Evolutionary conservation across 1,139 yeast species (phyloP).

Genomic region (Nakaseomyces glabratus): DNA sequence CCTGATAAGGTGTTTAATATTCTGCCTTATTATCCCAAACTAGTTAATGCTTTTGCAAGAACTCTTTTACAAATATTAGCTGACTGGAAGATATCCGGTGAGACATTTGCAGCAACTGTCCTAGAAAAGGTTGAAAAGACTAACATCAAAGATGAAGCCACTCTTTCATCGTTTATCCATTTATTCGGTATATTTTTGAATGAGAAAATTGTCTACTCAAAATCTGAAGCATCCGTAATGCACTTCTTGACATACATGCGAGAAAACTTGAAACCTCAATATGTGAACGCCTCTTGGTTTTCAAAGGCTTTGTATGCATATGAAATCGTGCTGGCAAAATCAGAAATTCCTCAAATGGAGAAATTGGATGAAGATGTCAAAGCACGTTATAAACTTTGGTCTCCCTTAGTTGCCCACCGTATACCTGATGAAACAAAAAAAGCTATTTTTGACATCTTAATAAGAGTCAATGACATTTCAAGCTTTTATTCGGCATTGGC

Average conservation of each 20-base stretch:
- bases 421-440: slow-evolving; percentile 32
- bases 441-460: slow-evolving; percentile 38
- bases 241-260: slow-evolving; percentile 36
- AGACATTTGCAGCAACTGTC: slow-evolving; percentile 30
- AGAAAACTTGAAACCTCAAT: slow-evolving; percentile 33
- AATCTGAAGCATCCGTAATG: slow-evolving; percentile 28
- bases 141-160: slow-evolving; percentile 25
- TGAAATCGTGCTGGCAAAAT: slow-evolving; percentile 41
- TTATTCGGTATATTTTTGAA: slow-evolving; percentile 41
- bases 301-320: slow-evolving; percentile 42
- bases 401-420: slow-evolving; percentile 20
- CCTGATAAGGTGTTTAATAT: slow-evolving; percentile 43
- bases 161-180: slow-evolving; percentile 39
- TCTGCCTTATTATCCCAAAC: slow-evolving; percentile 43
- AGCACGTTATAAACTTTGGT: slow-evolving; percentile 18
- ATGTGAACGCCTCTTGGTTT: slow-evolving; percentile 42
- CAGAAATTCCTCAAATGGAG: slow-evolving; percentile 36
- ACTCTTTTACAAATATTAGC: slow-evolving; percentile 34
- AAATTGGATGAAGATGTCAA: slow-evolving; percentile 24
- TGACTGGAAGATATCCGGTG: slow-evolving; percentile 19
- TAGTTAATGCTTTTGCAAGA: slow-evolving; percentile 42
- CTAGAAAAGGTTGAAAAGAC: slow-evolving; percentile 34
- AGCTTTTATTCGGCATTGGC: slow-evolving; percentile 43
- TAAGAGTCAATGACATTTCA: slow-evolving; percentile 35
- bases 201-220: slow-evolving; percentile 24